phyloP scores from a whole-genome alignment of 306 rosid genomes.

The Neltuma alba region DNA sequence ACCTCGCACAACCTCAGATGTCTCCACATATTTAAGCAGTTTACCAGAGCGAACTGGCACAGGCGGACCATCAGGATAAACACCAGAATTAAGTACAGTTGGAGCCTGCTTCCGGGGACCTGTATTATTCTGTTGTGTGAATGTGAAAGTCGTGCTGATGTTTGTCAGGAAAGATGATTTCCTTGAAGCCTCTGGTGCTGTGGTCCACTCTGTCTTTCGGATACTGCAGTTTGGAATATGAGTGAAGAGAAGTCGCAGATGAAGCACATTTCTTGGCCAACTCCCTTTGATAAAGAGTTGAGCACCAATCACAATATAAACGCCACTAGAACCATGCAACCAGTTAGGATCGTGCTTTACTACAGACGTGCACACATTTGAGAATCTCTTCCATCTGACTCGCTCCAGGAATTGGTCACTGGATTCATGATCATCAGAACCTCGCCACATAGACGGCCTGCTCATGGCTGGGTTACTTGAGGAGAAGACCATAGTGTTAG shows the following conservation, averaged over 20 bases:
- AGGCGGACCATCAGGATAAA: conserved; percentile 91
- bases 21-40: conserved; percentile 75
- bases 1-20: conserved; percentile 82
- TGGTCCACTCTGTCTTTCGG: conserved; percentile 79
- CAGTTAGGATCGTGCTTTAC: conserved; percentile 87
- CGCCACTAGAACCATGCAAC: conserved; percentile 69
- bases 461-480: conserved; percentile 42
- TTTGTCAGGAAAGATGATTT: conserved; percentile 82
- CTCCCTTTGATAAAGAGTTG: conserved; percentile 79
- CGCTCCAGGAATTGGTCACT: conserved; percentile 71
- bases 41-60: conserved; percentile 58
- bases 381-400: conserved; percentile 83
- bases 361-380: conserved; percentile 80
- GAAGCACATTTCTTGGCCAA: conserved; percentile 90
- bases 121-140: conserved; percentile 66
- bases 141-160: conserved; percentile 87
- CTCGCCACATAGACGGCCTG: conserved; percentile 62
- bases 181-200: conserved; percentile 71
- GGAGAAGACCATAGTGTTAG: conserved; percentile 66
- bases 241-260: conserved; percentile 78
- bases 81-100: conserved; percentile 75
- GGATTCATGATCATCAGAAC: conserved; percentile 70
- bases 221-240: conserved; percentile 73
- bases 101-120: conserved; percentile 73
- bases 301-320: conserved; percentile 88